These are phyloP conservation scores for Blastomyces emzantsi DNA, from an alignment of 2,329 filamentous ascomycete genomes.

Conservation along the genomic window DNA sequence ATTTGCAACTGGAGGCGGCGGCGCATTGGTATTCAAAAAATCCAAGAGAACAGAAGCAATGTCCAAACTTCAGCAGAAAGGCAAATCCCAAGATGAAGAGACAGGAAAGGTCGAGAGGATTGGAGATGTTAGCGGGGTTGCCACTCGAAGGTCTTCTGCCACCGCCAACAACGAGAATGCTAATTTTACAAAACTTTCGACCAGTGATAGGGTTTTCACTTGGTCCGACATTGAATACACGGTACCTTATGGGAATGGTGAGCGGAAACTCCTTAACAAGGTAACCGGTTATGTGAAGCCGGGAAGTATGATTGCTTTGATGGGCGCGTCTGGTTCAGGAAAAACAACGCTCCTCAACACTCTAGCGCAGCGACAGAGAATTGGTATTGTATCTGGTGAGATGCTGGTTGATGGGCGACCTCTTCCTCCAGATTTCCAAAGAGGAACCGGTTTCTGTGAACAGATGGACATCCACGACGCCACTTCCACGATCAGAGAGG, in stretches of 20 bases:
- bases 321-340: constrained; percentile 73
- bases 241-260: constrained; percentile 56
- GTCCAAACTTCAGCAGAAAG: constrained; percentile 45
- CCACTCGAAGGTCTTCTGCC: constrained; percentile 1
- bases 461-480: constrained; percentile 64
- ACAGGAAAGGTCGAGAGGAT: constrained; percentile 12
- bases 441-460: constrained; percentile 61
- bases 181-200: constrained; percentile 34
- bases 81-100: constrained; percentile 31
- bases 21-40: constrained; percentile 53
- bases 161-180: not conserved
- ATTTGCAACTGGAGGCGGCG: constrained; percentile 46
- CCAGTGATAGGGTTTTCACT: constrained; percentile 58
- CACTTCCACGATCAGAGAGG: constrained; percentile 58
- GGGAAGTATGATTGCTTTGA: constrained; percentile 68
- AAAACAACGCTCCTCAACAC: constrained; percentile 79
- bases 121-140: constrained; percentile 6
- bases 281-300: constrained; percentile 73
- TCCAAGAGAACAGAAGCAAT: constrained; percentile 45
- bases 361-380: constrained; percentile 60
- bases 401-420: constrained; percentile 62
- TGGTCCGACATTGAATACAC: constrained; percentile 64
- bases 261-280: constrained; percentile 55
- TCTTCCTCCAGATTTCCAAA: constrained; percentile 55
- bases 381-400: constrained; percentile 55